phyloP scores from a whole-genome alignment of 2,329 filamentous ascomycete genomes.

The Aphanocladium album region DNA sequence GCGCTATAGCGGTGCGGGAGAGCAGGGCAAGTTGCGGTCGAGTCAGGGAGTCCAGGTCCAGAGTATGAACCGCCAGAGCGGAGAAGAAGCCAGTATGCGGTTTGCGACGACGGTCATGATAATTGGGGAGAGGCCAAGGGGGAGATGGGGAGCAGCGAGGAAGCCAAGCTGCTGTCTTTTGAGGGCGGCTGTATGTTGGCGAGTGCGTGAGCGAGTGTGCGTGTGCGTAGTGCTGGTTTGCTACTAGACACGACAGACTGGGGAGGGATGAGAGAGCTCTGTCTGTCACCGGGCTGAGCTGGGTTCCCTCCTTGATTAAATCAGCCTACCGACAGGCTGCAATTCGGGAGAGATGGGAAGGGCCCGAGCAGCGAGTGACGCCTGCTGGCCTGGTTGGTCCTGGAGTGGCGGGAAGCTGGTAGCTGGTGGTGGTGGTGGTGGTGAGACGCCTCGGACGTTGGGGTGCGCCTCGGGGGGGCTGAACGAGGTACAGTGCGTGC shows the following conservation, averaged over 20 bases:
- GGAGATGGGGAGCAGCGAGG: not conserved
- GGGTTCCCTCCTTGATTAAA: not conserved
- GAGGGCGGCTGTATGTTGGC: not conserved
- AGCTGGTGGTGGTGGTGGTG: conserved; percentile 19
- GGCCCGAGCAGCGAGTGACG: not conserved
- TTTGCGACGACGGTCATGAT: conserved; percentile 11
- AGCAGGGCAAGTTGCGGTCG: not conserved
- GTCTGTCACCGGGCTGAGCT: not conserved
- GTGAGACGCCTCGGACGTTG: conserved; percentile 9
- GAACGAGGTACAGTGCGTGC: not conserved
- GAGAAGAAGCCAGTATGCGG: conserved; percentile 8
- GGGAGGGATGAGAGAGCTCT: not conserved
- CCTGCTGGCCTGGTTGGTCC: not conserved
- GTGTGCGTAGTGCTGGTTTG: not conserved
- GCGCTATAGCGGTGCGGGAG: not conserved
- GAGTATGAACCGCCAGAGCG: conserved; percentile 14
- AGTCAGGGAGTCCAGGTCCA: conserved; percentile 12
- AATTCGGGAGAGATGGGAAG: not conserved
- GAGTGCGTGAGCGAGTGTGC: not conserved
- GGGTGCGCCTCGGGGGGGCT: conserved; percentile 1
- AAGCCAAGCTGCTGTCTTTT: not conserved
- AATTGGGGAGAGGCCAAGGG: not conserved
- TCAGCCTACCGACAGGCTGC: not conserved
- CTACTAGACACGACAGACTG: not conserved
- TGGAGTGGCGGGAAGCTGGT: not conserved